Conservation (phyloP, 306 rosid species). For the Hippophae rhamnoides region DNA sequence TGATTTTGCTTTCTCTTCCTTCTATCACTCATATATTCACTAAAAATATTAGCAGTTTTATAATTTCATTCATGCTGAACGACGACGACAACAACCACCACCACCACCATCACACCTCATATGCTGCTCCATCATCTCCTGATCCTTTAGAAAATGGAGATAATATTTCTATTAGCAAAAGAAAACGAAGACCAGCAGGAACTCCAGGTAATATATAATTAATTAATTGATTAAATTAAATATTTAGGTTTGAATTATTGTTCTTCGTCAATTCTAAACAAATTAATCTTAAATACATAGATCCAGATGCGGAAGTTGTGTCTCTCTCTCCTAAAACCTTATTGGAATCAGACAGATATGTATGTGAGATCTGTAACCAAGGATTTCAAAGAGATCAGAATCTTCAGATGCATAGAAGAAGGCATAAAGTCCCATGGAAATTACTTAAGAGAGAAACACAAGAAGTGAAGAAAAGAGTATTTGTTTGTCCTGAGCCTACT, state of each 20-base stretch:
- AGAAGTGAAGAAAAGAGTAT: constrained; percentile 63
- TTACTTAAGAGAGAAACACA: constrained; percentile 55
- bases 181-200: constrained; percentile 95
- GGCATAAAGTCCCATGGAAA: constrained; percentile 96
- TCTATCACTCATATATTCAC: constrained; percentile 16
- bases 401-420: constrained; percentile 89
- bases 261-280: background rate
- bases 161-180: constrained; percentile 29
- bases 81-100: constrained; percentile 28
- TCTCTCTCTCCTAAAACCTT: constrained; percentile 79
- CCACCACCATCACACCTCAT: constrained; percentile 19
- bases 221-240: background rate
- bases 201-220: constrained; percentile 58
- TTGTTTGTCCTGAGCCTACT: constrained; percentile 79
- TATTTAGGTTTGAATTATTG: background rate
- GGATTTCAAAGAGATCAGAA: constrained; percentile 97
- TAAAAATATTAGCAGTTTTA: background rate
- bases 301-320: constrained; percentile 97
- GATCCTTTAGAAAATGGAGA: constrained; percentile 46
- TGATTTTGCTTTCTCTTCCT: background rate
- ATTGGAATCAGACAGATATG: constrained; percentile 78
- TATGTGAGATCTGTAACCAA: constrained; percentile 98
- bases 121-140: constrained; percentile 39
- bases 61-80: constrained; percentile 44
- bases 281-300: constrained; percentile 19